phyloP scores from a whole-genome alignment of 2,329 filamentous ascomycete genomes.

The Apiospora phragmitis region DNA sequence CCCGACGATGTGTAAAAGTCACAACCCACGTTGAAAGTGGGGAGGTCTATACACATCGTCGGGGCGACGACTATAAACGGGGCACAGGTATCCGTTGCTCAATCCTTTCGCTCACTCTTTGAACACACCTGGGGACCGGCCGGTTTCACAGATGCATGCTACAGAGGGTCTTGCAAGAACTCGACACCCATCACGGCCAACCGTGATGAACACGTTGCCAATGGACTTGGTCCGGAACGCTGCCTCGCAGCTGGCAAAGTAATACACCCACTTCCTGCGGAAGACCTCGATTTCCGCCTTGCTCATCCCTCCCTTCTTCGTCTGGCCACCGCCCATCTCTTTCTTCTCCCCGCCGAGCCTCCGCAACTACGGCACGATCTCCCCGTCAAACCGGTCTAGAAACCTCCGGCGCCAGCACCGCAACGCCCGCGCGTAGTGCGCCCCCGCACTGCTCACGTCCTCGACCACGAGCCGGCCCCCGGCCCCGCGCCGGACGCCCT shows the following conservation, averaged over 20 bases:
- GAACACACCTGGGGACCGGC: neutral
- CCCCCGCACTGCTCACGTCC: neutral
- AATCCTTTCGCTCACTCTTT: neutral
- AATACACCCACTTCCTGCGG: neutral
- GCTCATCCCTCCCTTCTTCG: neutral
- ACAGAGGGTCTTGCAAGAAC: neutral
- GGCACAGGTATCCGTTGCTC: neutral
- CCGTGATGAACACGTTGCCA: neutral
- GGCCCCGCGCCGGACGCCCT: neutral
- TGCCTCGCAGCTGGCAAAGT: neutral
- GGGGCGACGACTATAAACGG: neutral
- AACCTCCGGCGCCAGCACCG: neutral
- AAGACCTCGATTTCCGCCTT: neutral
- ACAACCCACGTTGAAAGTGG: neutral
- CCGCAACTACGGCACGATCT: neutral
- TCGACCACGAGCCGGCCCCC: neutral
- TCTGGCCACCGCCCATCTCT: neutral
- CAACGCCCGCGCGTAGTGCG: neutral
- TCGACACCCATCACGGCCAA: neutral
- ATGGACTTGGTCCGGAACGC: neutral
- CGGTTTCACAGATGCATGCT: neutral
- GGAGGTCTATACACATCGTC: neutral
- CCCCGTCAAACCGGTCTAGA: neutral
- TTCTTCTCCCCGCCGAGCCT: neutral
- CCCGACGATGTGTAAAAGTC: neutral